A percentile compares a stretch with the other conserved stretches of the same genome.
phyloP scores from a whole-genome alignment of 305 asterid genomes.

The Solanum hybrid region DNA sequence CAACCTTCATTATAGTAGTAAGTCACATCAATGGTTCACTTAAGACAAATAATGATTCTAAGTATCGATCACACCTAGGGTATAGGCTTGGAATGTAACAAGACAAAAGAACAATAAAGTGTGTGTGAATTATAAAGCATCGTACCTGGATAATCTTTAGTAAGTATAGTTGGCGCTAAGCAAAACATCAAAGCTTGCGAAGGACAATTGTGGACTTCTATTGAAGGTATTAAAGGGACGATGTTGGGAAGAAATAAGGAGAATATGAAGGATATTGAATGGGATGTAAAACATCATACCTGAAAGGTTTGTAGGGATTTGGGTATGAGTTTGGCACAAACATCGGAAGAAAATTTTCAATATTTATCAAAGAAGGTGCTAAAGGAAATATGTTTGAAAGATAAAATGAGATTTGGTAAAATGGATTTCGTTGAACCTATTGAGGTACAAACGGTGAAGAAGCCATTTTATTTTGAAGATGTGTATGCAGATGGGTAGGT shows the following conservation, averaged over 20 bases:
- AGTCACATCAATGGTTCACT: background rate
- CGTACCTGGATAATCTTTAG: background rate
- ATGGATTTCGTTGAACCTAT: too few relatives aligned
- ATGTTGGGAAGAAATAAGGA: background rate
- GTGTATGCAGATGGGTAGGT: too few relatives aligned
- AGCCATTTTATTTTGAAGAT: too few relatives aligned
- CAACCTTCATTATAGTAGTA: background rate
- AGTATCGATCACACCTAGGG: background rate
- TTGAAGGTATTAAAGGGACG: background rate
- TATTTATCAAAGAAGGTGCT: too few relatives aligned
- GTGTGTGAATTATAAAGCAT: background rate
- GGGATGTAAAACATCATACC: background rate
- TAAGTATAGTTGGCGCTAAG: background rate
- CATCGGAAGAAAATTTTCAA: too few relatives aligned
- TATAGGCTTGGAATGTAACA: background rate
- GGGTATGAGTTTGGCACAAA: background rate
- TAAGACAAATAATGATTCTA: background rate
- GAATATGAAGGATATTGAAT: background rate
- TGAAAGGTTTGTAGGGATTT: background rate
- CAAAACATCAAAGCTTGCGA: background rate
- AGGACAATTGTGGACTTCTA: background rate
- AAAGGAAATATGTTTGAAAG: too few relatives aligned
- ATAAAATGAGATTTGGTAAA: too few relatives aligned
- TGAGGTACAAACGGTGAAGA: too few relatives aligned
- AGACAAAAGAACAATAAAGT: too few relatives aligned